Evolutionary conservation across 225 moss, liverwort and hornwort genomes (phyloP), one percentile per base, ranked within the genome.

Genomic region (Physcomitrium patens): DNA sequence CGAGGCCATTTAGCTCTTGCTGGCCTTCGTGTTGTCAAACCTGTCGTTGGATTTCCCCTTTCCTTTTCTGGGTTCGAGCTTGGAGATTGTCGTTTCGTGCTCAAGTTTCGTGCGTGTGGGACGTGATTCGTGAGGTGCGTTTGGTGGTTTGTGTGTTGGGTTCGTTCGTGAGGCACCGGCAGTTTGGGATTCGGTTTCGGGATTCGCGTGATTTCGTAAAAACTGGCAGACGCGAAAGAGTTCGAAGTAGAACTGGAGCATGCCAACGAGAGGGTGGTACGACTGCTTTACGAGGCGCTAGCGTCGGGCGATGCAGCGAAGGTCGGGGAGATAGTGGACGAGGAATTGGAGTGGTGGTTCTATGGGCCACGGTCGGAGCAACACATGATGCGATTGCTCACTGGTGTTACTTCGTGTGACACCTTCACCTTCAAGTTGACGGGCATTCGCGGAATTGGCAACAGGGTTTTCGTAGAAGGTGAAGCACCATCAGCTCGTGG

Each of bases 311-410:
- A 96, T 92, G 94, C 86, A 14, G 77, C 74, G 70, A 68, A 74
- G 9, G 92, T 92, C 60, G 87, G 86, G 65, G 86, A 84, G 75
- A 48, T 96, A 79, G 87, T 94, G 69, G 84, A 91, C 75, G 86
- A 85, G 67, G 96, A 96, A 77, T 74, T 96, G 75, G 96, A 96
- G 91, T 96, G 94, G 86, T 96, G 96, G 96, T 96, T 90, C 76
- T 94, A 94, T 87, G 96, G 96, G 3, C 96, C 96, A 43, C 94
- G 92, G 45, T 74, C 87, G 52, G 86, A 92, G 80, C 92, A 96
- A 83, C 96, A 94, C 89, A 96, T 96, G 96, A 96, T 96, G 96
- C 96, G 86, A 85, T 86, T 96, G 88, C 96, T 96, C 77, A 96
- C 96, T 63, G 96, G 96, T 77, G 92, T 86, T 77, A 89, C 96